These are phyloP conservation scores for Rhinocladiella mackenziei DNA, from an alignment of 2,329 filamentous ascomycete species.

Conservation along the genomic window DNA sequence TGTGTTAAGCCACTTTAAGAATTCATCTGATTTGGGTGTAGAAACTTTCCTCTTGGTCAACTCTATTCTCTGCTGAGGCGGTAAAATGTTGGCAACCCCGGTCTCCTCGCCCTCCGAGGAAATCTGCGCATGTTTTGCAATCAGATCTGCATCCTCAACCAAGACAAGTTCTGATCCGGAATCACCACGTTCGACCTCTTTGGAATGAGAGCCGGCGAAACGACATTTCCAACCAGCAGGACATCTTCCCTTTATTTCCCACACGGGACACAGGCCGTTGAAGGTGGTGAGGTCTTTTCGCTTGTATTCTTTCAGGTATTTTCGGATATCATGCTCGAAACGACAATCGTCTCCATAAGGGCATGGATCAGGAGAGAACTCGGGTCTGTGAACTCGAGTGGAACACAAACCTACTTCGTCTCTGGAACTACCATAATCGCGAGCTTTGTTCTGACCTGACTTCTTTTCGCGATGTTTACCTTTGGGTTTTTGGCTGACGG, in stretches of 20 bases:
- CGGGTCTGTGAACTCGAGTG: slow-evolving; percentile 64
- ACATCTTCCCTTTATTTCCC: slow-evolving; percentile 70
- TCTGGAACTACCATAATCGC: slow-evolving; percentile 73
- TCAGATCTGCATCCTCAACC: slow-evolving; percentile 47
- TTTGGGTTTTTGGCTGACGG: slow-evolving; percentile 37
- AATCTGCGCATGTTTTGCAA: slow-evolving; percentile 16
- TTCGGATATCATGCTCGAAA: slow-evolving; percentile 76
- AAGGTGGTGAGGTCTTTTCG: slow-evolving; percentile 74
- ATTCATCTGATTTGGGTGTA: slow-evolving; percentile 70
- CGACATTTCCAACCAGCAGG: slow-evolving; percentile 90
- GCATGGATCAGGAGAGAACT: slow-evolving; percentile 77
- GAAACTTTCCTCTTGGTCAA: slow-evolving; percentile 68
- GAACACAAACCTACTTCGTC: slow-evolving; percentile 76
- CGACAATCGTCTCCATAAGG: slow-evolving; percentile 76
- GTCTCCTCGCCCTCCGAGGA: slow-evolving; percentile 42
- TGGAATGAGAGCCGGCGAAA: slow-evolving; percentile 81
- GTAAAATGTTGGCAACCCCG: slow-evolving; percentile 72
- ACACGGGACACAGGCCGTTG: slow-evolving; percentile 75
- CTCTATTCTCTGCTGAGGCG: slow-evolving; percentile 65
- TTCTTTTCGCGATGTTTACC: slow-evolving; percentile 58
- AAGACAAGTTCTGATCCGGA: slow-evolving; percentile 79
- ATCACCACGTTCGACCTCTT: slow-evolving; percentile 71
- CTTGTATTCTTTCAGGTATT: slow-evolving; percentile 78
- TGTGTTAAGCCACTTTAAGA: slow-evolving; percentile 71
- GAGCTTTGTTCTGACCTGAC: slow-evolving; percentile 75